phyloP scores from a whole-genome alignment of 768 basidiomycete species.

The Filobasidium floriforme region DNA sequence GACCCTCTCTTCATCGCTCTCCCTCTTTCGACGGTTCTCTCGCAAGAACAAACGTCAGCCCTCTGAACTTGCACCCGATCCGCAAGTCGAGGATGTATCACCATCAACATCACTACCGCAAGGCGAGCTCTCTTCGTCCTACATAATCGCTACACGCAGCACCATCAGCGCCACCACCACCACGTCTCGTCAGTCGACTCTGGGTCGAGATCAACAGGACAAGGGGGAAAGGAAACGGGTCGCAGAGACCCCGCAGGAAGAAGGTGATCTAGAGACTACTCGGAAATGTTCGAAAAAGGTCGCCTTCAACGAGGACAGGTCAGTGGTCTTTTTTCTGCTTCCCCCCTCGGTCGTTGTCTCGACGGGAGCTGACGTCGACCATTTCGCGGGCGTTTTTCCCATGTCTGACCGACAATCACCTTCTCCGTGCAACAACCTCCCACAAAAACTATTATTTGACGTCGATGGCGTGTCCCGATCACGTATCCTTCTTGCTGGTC shows the following conservation, averaged over 20 bases:
- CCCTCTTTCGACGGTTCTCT: conserved; percentile 5
- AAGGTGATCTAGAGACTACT: neutral
- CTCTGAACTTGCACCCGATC: neutral
- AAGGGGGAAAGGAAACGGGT: too few relatives aligned
- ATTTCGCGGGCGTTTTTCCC: neutral
- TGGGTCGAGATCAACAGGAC: too few relatives aligned
- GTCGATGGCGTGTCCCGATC: neutral
- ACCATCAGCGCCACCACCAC: too few relatives aligned
- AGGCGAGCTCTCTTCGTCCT: neutral
- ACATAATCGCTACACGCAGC: neutral
- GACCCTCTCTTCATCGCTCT: conserved; percentile 7
- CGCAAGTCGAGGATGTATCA: neutral
- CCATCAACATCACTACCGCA: neutral
- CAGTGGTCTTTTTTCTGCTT: too few relatives aligned
- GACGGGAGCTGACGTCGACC: neutral
- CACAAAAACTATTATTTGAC: neutral
- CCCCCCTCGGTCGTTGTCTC: neutral
- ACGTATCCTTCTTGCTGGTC: too few relatives aligned
- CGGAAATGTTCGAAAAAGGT: neutral
- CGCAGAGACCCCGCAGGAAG: neutral
- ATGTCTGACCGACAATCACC: neutral
- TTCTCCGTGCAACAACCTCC: neutral
- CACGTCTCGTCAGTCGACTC: too few relatives aligned
- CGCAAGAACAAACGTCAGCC: conserved; percentile 1
- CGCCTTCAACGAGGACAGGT: neutral